Conservation (phyloP, 2,329 filamentous ascomycete species). For the Arthroderma uncinatum region DNA sequence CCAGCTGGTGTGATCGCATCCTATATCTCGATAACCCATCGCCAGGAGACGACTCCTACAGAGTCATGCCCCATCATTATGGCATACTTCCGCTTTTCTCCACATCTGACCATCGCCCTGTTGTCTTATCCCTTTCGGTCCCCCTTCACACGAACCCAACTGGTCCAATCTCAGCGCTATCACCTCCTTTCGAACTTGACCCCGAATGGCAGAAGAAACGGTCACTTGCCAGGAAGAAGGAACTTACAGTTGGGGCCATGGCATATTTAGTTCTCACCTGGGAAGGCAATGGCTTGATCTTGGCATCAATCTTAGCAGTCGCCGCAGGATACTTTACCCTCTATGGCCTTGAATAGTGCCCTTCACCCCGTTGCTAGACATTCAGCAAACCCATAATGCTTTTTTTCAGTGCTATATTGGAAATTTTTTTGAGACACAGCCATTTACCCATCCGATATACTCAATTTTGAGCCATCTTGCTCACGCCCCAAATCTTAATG, state of each 20-base stretch:
- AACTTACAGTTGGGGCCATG: slow-evolving; percentile 48
- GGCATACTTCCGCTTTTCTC: slow-evolving; percentile 63
- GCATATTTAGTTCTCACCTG: slow-evolving; percentile 44
- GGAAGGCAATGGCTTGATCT: slow-evolving; percentile 35
- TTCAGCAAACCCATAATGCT: background rate
- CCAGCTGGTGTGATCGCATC: slow-evolving; percentile 87
- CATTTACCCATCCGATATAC: too few species aligned
- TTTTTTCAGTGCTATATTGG: background rate
- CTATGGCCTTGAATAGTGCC: background rate
- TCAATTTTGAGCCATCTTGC: too few species aligned
- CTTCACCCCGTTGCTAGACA: background rate
- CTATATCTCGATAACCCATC: slow-evolving; percentile 57
- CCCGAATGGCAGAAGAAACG: slow-evolving; percentile 46
- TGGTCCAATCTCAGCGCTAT: background rate
- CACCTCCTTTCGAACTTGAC: slow-evolving; percentile 47
- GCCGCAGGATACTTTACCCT: slow-evolving; percentile 35
- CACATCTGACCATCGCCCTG: slow-evolving; percentile 81
- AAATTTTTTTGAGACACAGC: too few species aligned
- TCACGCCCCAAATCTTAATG: too few species aligned
- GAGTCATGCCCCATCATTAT: slow-evolving; percentile 52
- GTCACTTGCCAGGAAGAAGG: slow-evolving; percentile 45
- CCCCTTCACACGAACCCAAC: slow-evolving; percentile 26
- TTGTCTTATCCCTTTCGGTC: slow-evolving; percentile 59
- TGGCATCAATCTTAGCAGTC: slow-evolving; percentile 29
- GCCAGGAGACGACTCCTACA: slow-evolving; percentile 32